phyloP scores from a whole-genome alignment of 805 yeast species.

The Candida suzukii region DNA sequence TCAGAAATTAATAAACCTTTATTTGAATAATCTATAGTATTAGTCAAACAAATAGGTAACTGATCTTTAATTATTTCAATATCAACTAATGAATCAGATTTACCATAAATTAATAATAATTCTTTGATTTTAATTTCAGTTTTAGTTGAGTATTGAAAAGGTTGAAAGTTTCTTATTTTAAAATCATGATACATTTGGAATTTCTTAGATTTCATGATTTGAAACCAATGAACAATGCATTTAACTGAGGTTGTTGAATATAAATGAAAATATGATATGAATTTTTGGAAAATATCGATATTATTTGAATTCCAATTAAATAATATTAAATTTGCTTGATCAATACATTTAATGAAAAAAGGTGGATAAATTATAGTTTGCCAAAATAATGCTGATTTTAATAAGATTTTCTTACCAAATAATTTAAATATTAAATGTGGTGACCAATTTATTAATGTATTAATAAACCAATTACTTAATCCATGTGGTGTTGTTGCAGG shows the following conservation, averaged over 20 bases:
- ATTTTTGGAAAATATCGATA: conserved; percentile 67
- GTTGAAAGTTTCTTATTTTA: conserved; percentile 33
- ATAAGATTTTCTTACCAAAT: conserved; percentile 68
- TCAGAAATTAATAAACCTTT: background rate
- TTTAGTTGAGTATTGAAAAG: conserved; percentile 27
- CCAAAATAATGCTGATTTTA: conserved; percentile 65
- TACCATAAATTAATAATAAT: conserved; percentile 74
- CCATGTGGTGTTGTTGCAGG: conserved; percentile 96
- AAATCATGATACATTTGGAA: conserved; percentile 87
- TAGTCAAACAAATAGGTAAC: conserved; percentile 25
- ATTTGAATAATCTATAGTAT: background rate
- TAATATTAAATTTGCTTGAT: conserved; percentile 54
- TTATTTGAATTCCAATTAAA: conserved; percentile 78
- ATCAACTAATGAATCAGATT: conserved; percentile 77
- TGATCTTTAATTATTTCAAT: conserved; percentile 58
- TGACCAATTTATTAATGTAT: conserved; percentile 67
- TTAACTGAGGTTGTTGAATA: conserved; percentile 91
- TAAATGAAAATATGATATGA: conserved; percentile 76
- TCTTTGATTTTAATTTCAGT: conserved; percentile 55
- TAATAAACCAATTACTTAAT: conserved; percentile 67
- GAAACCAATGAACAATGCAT: conserved; percentile 94
- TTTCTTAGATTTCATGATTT: conserved; percentile 65
- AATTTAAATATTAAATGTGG: conserved; percentile 67
- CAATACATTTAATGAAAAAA: conserved; percentile 65
- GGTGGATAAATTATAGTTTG: conserved; percentile 71